phyloP scores from a whole-genome alignment of 1,139 yeast species.

The Fermentozyma sake region DNA sequence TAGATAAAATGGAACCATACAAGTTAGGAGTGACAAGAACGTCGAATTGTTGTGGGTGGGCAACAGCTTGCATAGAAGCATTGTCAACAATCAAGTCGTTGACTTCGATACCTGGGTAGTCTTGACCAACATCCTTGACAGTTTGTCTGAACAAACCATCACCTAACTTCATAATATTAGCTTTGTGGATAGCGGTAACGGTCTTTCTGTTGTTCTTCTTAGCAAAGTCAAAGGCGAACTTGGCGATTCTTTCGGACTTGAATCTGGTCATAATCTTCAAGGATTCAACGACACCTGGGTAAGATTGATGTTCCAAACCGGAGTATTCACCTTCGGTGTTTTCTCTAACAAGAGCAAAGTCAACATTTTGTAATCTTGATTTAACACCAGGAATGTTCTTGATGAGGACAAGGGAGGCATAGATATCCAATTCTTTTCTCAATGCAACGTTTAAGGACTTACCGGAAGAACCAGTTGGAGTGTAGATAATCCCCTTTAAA shows the following conservation, averaged over 20 bases:
- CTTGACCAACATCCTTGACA: constrained; percentile 84
- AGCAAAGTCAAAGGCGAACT: constrained; percentile 96
- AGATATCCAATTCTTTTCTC: constrained; percentile 93
- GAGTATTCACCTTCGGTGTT: constrained; percentile 98
- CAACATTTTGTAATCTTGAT: constrained; percentile 83
- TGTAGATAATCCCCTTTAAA: constrained; percentile 91
- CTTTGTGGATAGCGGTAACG: constrained; percentile 98
- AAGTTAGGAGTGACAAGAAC: constrained; percentile 96
- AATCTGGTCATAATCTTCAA: constrained; percentile 90
- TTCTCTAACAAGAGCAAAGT: constrained; percentile 93
- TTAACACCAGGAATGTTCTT: constrained; percentile 94
- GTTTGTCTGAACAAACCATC: constrained; percentile 97
- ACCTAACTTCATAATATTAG: constrained; percentile 97
- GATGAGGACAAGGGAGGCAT: constrained; percentile 88
- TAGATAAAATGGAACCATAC: constrained; percentile 95
- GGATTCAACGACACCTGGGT: constrained; percentile 97
- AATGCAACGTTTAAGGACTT: constrained; percentile 89
- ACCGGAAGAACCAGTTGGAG: constrained; percentile 63
- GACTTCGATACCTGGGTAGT: constrained; percentile 80
- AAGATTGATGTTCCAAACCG: constrained; percentile 96
- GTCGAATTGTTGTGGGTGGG: constrained; percentile 96
- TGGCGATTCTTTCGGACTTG: constrained; percentile 95
- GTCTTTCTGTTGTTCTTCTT: constrained; percentile 84
- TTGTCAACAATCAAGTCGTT: constrained; percentile 97
- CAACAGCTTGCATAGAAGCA: constrained; percentile 99